Conservation (phyloP, 192 early-diverging fungal species). For the Coemansia sp. region DNA sequence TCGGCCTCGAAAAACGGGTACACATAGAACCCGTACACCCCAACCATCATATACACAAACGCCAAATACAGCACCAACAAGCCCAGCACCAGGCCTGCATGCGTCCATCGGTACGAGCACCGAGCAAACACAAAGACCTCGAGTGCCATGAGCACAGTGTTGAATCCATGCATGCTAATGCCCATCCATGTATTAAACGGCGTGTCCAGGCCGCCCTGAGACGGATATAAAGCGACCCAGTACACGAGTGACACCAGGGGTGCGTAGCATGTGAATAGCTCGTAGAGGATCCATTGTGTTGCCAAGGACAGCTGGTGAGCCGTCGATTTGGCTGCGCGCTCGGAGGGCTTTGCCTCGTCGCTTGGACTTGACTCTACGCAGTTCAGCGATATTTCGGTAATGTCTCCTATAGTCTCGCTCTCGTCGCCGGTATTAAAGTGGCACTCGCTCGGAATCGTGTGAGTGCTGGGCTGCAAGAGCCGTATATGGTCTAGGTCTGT, state of each 20-base stretch:
- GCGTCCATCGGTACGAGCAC: conserved; percentile 17
- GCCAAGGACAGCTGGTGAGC: conserved; percentile 34
- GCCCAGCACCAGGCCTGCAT: conserved; percentile 8
- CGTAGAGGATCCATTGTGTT: conserved; percentile 44
- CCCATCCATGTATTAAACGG: conserved; percentile 36
- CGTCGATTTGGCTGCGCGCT: background rate
- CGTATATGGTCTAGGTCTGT: background rate
- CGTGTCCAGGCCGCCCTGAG: conserved; percentile 14
- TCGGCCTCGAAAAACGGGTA: conserved; percentile 46
- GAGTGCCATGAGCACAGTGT: conserved; percentile 30
- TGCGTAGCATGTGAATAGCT: conserved; percentile 49
- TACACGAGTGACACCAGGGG: conserved; percentile 47
- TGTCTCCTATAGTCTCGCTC: conserved; percentile 1
- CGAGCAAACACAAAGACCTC: conserved; percentile 31
- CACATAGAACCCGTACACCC: conserved; percentile 48
- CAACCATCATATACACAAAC: conserved; percentile 50
- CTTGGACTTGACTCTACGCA: too few species aligned
- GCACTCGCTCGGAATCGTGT: too few species aligned
- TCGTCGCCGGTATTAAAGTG: too few species aligned
- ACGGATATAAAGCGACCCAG: conserved; percentile 45
- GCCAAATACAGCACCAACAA: conserved; percentile 36
- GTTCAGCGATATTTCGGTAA: too few species aligned
- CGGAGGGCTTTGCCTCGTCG: too few species aligned
- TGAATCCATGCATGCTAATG: conserved; percentile 50
- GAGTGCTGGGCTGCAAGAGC: background rate